These are phyloP conservation scores for Aspergillus sp. DNA, from an alignment of 2,329 filamentous ascomycete species.

Conservation along the genomic window DNA sequence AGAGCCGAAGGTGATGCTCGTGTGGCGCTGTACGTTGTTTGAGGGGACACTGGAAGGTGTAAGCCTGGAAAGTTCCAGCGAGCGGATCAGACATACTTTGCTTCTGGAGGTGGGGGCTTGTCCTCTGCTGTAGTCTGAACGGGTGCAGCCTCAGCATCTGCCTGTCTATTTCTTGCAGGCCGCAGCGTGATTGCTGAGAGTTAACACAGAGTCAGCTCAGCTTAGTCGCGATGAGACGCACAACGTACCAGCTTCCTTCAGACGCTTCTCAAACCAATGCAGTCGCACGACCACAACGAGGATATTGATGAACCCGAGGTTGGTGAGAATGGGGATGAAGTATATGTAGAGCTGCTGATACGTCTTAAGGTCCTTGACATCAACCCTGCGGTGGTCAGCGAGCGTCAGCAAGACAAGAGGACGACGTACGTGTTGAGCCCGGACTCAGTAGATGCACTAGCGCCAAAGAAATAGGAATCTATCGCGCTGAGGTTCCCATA, in stretches of 20 bases:
- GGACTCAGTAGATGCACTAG: conserved; percentile 51
- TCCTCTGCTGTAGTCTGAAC: too few relatives aligned
- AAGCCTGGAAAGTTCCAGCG: background rate
- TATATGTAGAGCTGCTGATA: conserved; percentile 57
- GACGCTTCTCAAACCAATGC: conserved; percentile 50
- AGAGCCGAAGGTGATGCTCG: background rate
- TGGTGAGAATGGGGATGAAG: conserved; percentile 50
- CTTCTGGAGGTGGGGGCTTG: too few relatives aligned
- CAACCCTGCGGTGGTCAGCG: conserved; percentile 39
- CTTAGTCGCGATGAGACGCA: too few relatives aligned
- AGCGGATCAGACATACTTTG: too few relatives aligned
- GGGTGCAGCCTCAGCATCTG: background rate
- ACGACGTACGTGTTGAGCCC: conserved; percentile 50
- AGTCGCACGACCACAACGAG: conserved; percentile 50
- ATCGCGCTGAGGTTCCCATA: conserved; percentile 44
- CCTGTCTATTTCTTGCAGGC: too few relatives aligned
- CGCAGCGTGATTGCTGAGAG: too few relatives aligned
- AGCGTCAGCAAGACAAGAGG: background rate
- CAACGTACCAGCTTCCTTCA: conserved; percentile 39
- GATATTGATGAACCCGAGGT: conserved; percentile 52
- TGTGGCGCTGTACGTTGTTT: conserved; percentile 15
- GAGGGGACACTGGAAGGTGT: too few relatives aligned
- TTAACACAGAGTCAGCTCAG: too few relatives aligned
- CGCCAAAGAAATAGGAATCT: conserved; percentile 53
- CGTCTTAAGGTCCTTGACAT: conserved; percentile 49